Evolutionary conservation across 129 eudicot species (phyloP).

Genomic region (Tanacetum coccineum): DNA sequence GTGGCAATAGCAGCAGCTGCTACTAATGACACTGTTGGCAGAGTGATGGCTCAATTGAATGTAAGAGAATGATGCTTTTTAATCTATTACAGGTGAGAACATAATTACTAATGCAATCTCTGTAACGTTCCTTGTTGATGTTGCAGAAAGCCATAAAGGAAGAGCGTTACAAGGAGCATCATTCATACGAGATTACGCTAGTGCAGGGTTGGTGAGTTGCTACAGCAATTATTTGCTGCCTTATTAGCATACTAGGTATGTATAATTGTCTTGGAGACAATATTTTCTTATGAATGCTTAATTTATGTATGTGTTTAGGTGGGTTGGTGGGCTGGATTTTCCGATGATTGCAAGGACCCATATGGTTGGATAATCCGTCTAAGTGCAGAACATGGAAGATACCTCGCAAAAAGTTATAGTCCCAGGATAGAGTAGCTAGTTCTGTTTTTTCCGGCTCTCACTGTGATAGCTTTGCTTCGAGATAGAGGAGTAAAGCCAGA

Average conservation of each 20-base stretch:
- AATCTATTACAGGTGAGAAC: too few relatives aligned
- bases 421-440: constrained; percentile 62
- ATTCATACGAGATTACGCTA: constrained; percentile 67
- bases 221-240: too few relatives aligned
- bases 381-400: constrained; percentile 94
- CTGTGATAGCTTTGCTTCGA: too few relatives aligned
- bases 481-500: too few relatives aligned
- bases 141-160: too few relatives aligned
- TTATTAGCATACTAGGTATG: background rate
- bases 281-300: background rate
- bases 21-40: too few relatives aligned
- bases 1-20: too few relatives aligned
- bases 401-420: constrained; percentile 85
- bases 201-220: constrained; percentile 96
- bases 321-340: constrained; percentile 99
- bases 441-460: too few relatives aligned
- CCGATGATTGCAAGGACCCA: constrained; percentile 73
- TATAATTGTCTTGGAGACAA: background rate
- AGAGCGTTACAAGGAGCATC: constrained; percentile 88
- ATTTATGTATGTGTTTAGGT: constrained; percentile 44
- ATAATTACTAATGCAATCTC: too few relatives aligned
- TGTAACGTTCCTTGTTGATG: too few relatives aligned
- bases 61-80: too few relatives aligned
- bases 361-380: constrained; percentile 83
- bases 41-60: too few relatives aligned